Percentiles rank a stretch among this genome's conserved stretches.
These are phyloP conservation scores for Brassica carinata DNA, from an alignment of 345 rosid genomes.

Conservation along the genomic window DNA sequence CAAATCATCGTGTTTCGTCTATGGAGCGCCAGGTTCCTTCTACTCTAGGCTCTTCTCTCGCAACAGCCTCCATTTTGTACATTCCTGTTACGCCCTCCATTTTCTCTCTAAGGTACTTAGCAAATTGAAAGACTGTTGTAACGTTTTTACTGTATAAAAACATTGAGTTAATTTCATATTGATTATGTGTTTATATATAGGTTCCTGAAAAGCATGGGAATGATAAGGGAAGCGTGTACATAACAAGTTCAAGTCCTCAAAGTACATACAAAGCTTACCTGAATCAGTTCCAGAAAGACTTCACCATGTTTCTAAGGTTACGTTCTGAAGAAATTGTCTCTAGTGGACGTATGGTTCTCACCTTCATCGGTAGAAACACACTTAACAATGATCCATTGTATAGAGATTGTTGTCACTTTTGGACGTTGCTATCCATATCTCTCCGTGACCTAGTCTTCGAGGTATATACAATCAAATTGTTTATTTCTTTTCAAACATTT, in stretches of 20 bases:
- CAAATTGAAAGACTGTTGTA: background rate
- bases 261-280: conserved; percentile 41
- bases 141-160: background rate
- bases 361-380: conserved; percentile 40
- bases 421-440: conserved; percentile 34
- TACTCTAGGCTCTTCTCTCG: conserved; percentile 11
- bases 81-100: conserved; percentile 47
- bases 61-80: conserved; percentile 38
- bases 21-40: conserved; percentile 19
- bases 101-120: conserved; percentile 43
- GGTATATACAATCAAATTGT: background rate
- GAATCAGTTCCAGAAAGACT: conserved; percentile 50
- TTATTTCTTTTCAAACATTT: background rate
- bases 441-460: conserved; percentile 7
- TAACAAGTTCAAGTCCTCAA: conserved; percentile 42
- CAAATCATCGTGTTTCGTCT: conserved; percentile 30
- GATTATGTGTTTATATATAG: conserved; percentile 11
- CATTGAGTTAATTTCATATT: background rate
- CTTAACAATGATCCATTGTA: conserved; percentile 17
- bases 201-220: conserved; percentile 34
- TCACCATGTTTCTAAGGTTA: conserved; percentile 42
- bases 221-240: conserved; percentile 31
- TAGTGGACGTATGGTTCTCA: conserved; percentile 51
- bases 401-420: conserved; percentile 39
- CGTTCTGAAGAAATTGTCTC: conserved; percentile 46